These are phyloP conservation scores for Aspergillus glaucus DNA, from an alignment of 2,329 filamentous ascomycete genomes.

Conservation along the genomic window DNA sequence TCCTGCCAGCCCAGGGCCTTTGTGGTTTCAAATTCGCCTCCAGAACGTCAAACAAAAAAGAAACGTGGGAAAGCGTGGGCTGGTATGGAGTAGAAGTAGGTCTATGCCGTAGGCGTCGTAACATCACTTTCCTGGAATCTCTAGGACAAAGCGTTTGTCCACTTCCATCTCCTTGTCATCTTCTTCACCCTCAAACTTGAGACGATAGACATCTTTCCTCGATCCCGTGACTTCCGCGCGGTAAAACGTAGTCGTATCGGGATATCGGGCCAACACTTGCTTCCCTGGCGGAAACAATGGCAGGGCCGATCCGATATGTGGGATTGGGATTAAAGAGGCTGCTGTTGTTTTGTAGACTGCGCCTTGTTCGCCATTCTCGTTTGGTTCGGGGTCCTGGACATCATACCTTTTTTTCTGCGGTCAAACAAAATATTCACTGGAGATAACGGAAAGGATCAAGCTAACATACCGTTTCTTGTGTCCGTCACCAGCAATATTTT, in stretches of 20 bases:
- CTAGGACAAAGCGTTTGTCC: constrained; percentile 68
- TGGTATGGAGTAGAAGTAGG: not conserved
- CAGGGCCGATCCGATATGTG: constrained; percentile 53
- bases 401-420: constrained; percentile 52
- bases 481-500: constrained; percentile 66
- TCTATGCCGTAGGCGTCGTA: not conserved
- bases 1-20: not conserved
- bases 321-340: constrained; percentile 70
- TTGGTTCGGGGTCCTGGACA: constrained; percentile 73
- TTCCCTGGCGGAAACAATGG: constrained; percentile 60
- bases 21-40: too few relatives aligned
- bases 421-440: not conserved
- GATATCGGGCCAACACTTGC: constrained; percentile 71
- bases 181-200: constrained; percentile 76
- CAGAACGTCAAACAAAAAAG: not conserved
- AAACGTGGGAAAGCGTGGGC: not conserved
- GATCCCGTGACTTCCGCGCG: constrained; percentile 71
- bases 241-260: constrained; percentile 80
- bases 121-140: constrained; percentile 52
- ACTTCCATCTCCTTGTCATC: constrained; percentile 68
- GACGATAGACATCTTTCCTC: constrained; percentile 46
- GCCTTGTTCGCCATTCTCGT: constrained; percentile 58
- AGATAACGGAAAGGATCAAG: not conserved
- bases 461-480: constrained; percentile 54
- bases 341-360: constrained; percentile 62